These are phyloP conservation scores for Solanum tacnaense DNA, from an alignment of 257 asterid species.

Conservation along the genomic window DNA sequence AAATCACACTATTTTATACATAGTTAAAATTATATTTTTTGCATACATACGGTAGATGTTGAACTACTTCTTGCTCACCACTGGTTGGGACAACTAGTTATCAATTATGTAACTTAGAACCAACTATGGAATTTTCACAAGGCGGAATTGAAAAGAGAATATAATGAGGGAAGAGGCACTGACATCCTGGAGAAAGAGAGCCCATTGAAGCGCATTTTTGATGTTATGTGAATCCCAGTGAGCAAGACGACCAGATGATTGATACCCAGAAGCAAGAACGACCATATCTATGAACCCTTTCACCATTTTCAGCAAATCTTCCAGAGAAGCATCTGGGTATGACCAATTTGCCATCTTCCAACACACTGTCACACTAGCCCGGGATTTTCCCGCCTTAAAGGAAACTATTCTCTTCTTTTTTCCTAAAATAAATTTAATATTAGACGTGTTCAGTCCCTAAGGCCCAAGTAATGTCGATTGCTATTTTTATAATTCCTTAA, in stretches of 20 bases:
- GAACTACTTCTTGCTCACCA: too few relatives aligned
- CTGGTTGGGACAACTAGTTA: too few relatives aligned
- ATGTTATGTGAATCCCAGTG: constrained; percentile 55
- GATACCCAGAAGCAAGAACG: constrained; percentile 68
- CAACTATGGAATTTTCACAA: too few relatives aligned
- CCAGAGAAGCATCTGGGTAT: constrained; percentile 30
- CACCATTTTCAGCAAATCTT: constrained; percentile 40
- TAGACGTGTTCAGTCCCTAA: too few relatives aligned
- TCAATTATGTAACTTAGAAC: too few relatives aligned
- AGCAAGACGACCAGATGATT: constrained; percentile 59
- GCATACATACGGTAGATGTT: too few relatives aligned
- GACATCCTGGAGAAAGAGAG: constrained; percentile 51
- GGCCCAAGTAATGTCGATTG: too few relatives aligned
- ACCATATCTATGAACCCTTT: constrained; percentile 48
- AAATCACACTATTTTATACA: too few relatives aligned
- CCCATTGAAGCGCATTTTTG: constrained; percentile 57
- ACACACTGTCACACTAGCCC: background rate
- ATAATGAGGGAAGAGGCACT: background rate
- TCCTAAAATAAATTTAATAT: background rate
- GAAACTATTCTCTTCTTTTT: background rate
- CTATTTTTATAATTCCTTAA: too few relatives aligned
- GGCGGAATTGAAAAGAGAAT: background rate
- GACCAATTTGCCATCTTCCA: constrained; percentile 27
- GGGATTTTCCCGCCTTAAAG: background rate
- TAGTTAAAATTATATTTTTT: too few relatives aligned